Base-by-base conservation (phyloP, 176 grass and related monocot genomes). In the Aegilops longissima region DNA sequence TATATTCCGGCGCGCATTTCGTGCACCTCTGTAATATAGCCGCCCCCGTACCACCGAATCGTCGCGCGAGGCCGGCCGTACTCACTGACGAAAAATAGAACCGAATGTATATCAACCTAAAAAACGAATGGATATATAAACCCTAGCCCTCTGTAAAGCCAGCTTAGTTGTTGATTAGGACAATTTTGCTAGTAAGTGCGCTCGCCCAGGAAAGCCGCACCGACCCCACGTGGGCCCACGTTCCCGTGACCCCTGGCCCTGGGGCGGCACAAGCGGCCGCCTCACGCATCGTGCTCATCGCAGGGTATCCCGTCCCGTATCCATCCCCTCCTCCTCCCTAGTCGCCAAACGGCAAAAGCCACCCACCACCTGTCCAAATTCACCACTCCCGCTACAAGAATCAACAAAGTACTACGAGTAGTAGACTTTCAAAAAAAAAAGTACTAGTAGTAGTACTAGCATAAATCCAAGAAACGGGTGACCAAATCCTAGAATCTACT, bases 401-500 rank as follows among this genome's bases (percentile, higher is more conserved):
- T 58, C 54, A 17, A 75, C 71, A 47, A 38, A 38, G 54, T 36
- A 36, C 1, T 36, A n/a, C n/a, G n/a, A n/a, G n/a, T n/a, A n/a
- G n/a, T n/a, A n/a, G n/a, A n/a, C n/a, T n/a, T n/a, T n/a, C n/a
- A n/a, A n/a, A n/a, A n/a, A n/a, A n/a, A n/a, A n/a, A n/a, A n/a
- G n/a, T n/a, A n/a, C n/a, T n/a, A n/a, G n/a, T n/a, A 36, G 35
- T 34, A 34, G 33, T 34, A 34, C 4, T 9, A 47, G 44, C 11
- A 76, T 25, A 54, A 76, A 77, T 76, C 73, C 45, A 4, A 54
- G 45, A 33, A 76, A 12, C 73, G 31, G 73, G 8, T 20, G 73
- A 76, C 45, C 73, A 31, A 81, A 67, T 81, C 79, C 63, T 13
- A n/a, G 63, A 81, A 34, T 52, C 79, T 66, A 66, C 9, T 76